Evolutionary conservation across 1,139 yeast genomes (phyloP), one percentile per base, ranked within the genome.

Genomic region (Pneumocystis jirovecii): DNA sequence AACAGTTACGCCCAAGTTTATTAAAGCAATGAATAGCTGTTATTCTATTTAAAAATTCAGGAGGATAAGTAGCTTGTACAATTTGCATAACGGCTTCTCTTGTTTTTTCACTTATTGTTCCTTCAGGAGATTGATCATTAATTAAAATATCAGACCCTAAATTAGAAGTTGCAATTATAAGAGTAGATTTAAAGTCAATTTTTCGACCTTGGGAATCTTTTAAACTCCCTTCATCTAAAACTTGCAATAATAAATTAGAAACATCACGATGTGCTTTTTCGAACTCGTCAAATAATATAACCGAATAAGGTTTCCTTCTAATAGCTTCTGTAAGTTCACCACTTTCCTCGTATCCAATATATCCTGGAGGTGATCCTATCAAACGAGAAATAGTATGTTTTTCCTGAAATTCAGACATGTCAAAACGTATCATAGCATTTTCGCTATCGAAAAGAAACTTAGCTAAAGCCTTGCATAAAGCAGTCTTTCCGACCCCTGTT

Each of bases 401-500:
- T 74, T 93, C 98, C 76, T 91, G 97, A 75, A 91, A 93, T 75
- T 93, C 98, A 34, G 96, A 88, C 97, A 93, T 93, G 75, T 93
- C 98, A 74, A 93, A 91, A 70, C 97, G 81, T 44, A 90, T 83
- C 39, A 93, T 91, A 6, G 96, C 83, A 62, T 84, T 81, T 71
- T 88, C 90, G 74, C 91, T 93, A 73, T 90, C 93, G 76, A 93
- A 93, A 70, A 93, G 77, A 71, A 93, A 93, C 71, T 89, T 90
- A 0, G 97, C 96, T 67, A 93, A 81, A 0, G 95, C 85, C 75
- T 93, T 93, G 7, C 97, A 90, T 65, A 93, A 80, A 74, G 91
- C 97, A 0, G 98, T 93, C 76, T 93, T 93, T 77, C 98, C 98
- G 0, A 97, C 91, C 77, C 98, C 98, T 0, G 97, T 91, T 60